phyloP scores from a whole-genome alignment of 2,329 filamentous ascomycete species.

The Seiridium cupressi region DNA sequence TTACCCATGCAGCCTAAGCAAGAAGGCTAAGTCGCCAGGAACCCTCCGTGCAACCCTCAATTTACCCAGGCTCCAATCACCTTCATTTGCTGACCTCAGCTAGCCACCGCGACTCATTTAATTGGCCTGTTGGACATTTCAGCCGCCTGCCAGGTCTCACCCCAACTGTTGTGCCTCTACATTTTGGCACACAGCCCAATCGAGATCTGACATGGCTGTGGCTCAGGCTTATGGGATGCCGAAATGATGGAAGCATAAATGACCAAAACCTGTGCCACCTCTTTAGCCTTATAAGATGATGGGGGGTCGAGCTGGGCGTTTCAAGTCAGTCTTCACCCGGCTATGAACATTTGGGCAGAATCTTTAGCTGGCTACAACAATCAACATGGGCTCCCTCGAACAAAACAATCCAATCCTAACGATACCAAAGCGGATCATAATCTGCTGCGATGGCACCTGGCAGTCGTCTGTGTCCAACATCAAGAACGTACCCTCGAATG shows the following conservation, averaged over 20 bases:
- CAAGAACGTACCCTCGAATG: slow-evolving; percentile 19
- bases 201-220: neutral
- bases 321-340: too few relatives aligned
- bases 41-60: too few relatives aligned
- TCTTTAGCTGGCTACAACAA: neutral
- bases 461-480: slow-evolving; percentile 17
- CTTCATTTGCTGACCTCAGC: neutral
- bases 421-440: slow-evolving; percentile 9
- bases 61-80: too few relatives aligned
- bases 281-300: too few relatives aligned
- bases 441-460: slow-evolving; percentile 18
- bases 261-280: too few relatives aligned
- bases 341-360: too few relatives aligned
- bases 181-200: neutral
- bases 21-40: too few relatives aligned
- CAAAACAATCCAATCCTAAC: neutral
- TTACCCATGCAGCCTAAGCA: too few relatives aligned
- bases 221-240: neutral
- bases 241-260: neutral
- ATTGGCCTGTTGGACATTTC: neutral
- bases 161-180: neutral
- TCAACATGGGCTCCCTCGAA: neutral
- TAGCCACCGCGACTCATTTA: neutral
- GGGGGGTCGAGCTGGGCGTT: too few relatives aligned
- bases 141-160: neutral